Conservation (phyloP, 2,329 filamentous ascomycete genomes). For the Geosmithia flava region DNA sequence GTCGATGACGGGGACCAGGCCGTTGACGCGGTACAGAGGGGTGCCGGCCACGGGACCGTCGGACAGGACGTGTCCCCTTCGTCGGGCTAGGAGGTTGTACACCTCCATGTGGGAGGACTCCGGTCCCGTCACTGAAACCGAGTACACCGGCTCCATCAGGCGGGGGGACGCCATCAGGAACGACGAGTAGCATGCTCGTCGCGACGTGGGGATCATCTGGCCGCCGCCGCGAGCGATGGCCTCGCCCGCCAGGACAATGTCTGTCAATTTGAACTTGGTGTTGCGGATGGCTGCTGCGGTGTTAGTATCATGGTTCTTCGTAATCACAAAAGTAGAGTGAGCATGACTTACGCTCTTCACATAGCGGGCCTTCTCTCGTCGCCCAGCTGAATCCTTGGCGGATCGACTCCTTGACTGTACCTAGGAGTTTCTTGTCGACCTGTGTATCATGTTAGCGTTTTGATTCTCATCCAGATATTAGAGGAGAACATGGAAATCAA, state of each 20-base stretch:
- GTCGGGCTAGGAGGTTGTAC: slow-evolving; percentile 82
- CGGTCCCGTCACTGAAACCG: slow-evolving; percentile 83
- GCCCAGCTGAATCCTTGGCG: slow-evolving; percentile 97
- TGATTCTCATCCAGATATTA: no score
- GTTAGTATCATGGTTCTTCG: not conserved
- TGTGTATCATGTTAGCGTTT: slow-evolving; percentile 13
- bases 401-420: slow-evolving; percentile 81
- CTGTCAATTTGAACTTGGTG: slow-evolving; percentile 92
- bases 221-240: slow-evolving; percentile 92
- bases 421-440: slow-evolving; percentile 86
- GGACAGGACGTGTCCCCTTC: slow-evolving; percentile 85
- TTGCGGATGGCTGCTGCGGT: slow-evolving; percentile 72
- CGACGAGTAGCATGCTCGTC: slow-evolving; percentile 85
- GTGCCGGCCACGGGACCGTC: slow-evolving; percentile 92
- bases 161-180: slow-evolving; percentile 96
- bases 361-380: slow-evolving; percentile 85
- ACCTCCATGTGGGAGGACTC: slow-evolving; percentile 79
- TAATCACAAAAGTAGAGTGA: not conserved
- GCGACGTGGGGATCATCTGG: slow-evolving; percentile 91
- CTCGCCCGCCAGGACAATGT: slow-evolving; percentile 74
- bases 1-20: slow-evolving; percentile 90
- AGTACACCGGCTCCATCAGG: slow-evolving; percentile 93
- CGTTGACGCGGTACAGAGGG: slow-evolving; percentile 82
- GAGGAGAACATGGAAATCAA: no score
- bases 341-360: slow-evolving; percentile 75